Evolutionary conservation across 176 grass and related monocot genomes (phyloP).

Genomic region (Dendrocalamus sinicus): DNA sequence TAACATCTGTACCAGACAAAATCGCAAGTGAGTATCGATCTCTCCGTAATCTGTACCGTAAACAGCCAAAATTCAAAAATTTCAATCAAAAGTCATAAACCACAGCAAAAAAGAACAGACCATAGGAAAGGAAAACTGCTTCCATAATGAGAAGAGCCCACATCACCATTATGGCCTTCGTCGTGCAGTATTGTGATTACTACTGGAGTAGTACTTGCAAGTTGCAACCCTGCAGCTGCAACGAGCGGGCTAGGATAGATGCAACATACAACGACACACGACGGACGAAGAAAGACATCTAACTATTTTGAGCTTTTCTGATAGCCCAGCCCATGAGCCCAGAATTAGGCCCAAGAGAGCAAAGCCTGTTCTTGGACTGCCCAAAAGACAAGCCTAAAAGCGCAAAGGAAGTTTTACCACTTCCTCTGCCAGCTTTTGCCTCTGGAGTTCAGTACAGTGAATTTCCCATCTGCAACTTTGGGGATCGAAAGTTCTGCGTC

Average conservation of each 20-base stretch:
- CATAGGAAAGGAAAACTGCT: no score
- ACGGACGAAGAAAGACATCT: neutral
- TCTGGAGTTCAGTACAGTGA: neutral
- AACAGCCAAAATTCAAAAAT: no score
- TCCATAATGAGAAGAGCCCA: neutral
- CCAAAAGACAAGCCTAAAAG: neutral
- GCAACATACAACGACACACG: neutral
- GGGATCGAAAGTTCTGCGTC: neutral
- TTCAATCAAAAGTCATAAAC: no score
- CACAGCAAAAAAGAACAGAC: no score
- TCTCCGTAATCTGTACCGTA: no score
- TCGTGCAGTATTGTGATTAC: neutral
- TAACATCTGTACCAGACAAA: no score
- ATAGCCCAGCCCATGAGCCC: neutral
- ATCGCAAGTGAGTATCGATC: no score
- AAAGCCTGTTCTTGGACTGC: neutral
- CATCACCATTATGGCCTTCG: neutral
- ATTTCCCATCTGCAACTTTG: neutral
- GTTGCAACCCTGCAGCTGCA: neutral
- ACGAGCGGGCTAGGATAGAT: neutral
- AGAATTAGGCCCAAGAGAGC: neutral
- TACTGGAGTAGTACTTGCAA: no score
- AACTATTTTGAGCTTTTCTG: neutral
- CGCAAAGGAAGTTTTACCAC: neutral
- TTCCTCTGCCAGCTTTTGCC: constrained; percentile 4